Percentiles rank a stretch among this genome's conserved stretches.
Evolutionary conservation across 2,329 filamentous ascomycete species (phyloP).

Genomic region (Neofusicoccum cordaticola): DNA sequence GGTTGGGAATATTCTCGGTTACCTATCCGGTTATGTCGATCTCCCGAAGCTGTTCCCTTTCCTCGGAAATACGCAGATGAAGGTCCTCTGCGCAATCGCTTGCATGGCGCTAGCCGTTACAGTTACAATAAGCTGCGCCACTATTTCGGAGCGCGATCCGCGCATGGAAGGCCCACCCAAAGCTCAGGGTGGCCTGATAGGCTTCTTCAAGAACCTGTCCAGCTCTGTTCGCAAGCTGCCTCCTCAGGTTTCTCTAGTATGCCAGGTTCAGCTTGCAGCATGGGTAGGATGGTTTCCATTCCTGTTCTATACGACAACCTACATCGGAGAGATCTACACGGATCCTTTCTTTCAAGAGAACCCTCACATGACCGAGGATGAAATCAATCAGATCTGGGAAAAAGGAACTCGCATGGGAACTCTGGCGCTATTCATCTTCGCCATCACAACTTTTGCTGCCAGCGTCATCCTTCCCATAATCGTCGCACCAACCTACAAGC

Average conservation of each 20-base stretch:
- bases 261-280: conserved; percentile 62
- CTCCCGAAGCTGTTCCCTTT: conserved; percentile 73
- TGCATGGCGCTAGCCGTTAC: conserved; percentile 69
- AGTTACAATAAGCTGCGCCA: conserved; percentile 64
- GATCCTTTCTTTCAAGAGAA: conserved; percentile 76
- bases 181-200: conserved; percentile 62
- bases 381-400: conserved; percentile 80
- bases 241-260: conserved; percentile 78
- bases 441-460: conserved; percentile 75
- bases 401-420: conserved; percentile 82
- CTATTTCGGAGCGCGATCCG: conserved; percentile 78
- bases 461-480: conserved; percentile 85
- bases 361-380: conserved; percentile 70
- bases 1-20: conserved; percentile 86
- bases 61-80: conserved; percentile 86
- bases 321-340: conserved; percentile 88
- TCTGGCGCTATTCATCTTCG: conserved; percentile 84
- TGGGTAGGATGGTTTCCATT: conserved; percentile 98
- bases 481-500: conserved; percentile 73
- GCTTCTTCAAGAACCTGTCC: conserved; percentile 78
- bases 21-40: conserved; percentile 80
- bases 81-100: conserved; percentile 84
- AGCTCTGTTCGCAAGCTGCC: conserved; percentile 75
- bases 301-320: conserved; percentile 92
- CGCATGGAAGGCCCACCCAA: conserved; percentile 64